Conservation (phyloP, 23 red algal species). For the Agarophyton chilense region DNA sequence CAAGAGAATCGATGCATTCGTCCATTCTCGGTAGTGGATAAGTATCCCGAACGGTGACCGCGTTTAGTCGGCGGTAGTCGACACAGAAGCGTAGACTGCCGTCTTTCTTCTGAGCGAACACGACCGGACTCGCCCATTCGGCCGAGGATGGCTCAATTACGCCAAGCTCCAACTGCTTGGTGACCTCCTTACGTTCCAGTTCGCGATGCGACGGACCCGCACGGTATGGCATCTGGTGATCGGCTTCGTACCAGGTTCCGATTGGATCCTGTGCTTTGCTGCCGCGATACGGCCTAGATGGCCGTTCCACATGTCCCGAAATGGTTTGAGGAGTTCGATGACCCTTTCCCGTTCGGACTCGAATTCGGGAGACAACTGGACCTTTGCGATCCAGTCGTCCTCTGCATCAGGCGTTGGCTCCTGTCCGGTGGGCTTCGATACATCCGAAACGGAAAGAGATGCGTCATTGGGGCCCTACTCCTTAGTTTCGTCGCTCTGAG, state of each 20-base stretch:
- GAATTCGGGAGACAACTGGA: not conserved
- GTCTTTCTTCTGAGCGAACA: constrained; percentile 15
- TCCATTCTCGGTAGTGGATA: too few relatives aligned
- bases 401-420: not conserved
- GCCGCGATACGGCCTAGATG: not conserved
- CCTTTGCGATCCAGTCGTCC: not conserved
- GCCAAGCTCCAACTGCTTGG: not conserved
- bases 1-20: too few relatives aligned
- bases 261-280: constrained; percentile 19
- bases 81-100: constrained; percentile 22
- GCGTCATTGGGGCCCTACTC: not conserved
- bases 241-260: not conserved
- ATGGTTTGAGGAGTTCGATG: not conserved
- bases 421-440: not conserved
- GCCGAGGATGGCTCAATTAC: not conserved
- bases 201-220: not conserved
- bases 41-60: not conserved
- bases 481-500: not conserved
- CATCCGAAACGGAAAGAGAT: too few relatives aligned
- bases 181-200: not conserved
- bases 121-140: constrained; percentile 23
- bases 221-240: constrained; percentile 20
- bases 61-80: constrained; percentile 11
- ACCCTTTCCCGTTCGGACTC: not conserved
- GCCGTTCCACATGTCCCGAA: constrained; percentile 18